phyloP scores from a whole-genome alignment of 148 eudicot genomes.

The Euryodendron excelsum region DNA sequence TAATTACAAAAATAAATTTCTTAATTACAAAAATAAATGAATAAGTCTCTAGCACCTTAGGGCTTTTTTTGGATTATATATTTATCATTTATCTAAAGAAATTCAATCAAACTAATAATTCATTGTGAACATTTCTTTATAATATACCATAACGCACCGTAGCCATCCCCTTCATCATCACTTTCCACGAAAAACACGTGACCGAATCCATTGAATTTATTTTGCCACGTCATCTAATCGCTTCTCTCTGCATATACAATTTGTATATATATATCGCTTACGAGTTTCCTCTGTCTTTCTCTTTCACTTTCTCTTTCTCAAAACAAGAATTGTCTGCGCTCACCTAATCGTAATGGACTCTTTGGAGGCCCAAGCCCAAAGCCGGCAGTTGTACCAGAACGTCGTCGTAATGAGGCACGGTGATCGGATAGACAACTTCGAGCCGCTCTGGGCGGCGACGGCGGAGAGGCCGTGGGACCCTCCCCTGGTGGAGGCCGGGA shows the following conservation, averaged over 20 bases:
- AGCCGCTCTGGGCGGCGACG: conserved; percentile 47
- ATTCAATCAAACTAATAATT: too few species aligned
- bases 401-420: conserved; percentile 91
- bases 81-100: too few species aligned
- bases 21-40: too few species aligned
- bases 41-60: too few species aligned
- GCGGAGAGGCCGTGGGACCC: conserved; percentile 94
- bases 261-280: too few species aligned
- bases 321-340: neutral
- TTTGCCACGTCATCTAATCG: neutral
- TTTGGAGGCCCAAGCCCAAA: neutral
- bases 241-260: too few species aligned
- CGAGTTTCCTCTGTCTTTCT: conserved; percentile 9
- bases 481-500: conserved; percentile 55
- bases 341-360: neutral
- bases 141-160: too few species aligned
- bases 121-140: too few species aligned
- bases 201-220: neutral
- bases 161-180: too few species aligned
- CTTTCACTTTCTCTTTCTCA: neutral
- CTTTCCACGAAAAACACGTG: neutral
- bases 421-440: conserved; percentile 82
- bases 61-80: too few species aligned
- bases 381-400: conserved; percentile 37
- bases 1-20: too few species aligned